Evolutionary conservation across 345 rosid species (phyloP).

Genomic region (Excoecaria cochinchinensis): DNA sequence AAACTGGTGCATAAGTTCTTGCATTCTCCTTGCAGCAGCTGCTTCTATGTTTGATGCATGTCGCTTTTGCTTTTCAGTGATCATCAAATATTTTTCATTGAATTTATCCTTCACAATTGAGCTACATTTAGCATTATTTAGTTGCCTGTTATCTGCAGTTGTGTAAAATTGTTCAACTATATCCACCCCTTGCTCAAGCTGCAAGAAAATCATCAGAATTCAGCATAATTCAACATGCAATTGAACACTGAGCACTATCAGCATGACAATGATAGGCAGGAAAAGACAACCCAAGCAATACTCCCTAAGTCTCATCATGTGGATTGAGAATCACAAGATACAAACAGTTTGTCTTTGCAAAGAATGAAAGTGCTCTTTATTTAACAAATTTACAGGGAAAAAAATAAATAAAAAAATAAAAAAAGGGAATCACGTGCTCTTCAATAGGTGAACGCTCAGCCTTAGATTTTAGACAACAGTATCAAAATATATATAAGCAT

Average conservation of each 20-base stretch:
- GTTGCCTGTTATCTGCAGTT: constrained; percentile 39
- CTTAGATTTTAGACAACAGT: no score
- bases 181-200: constrained; percentile 73
- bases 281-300: not conserved
- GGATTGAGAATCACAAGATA: not conserved
- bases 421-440: no score
- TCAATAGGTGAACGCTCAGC: no score
- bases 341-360: not conserved
- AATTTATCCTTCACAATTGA: constrained; percentile 49
- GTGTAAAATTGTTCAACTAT: constrained; percentile 64
- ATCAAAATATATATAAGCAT: not conserved
- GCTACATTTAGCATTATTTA: constrained; percentile 43
- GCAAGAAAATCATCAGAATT: constrained; percentile 12
- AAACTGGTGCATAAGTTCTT: constrained; percentile 84
- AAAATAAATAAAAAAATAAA: not conserved
- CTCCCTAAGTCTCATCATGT: not conserved
- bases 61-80: constrained; percentile 56
- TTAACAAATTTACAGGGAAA: not conserved
- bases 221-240: not conserved
- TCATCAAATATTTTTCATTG: constrained; percentile 51
- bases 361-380: not conserved
- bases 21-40: constrained; percentile 88
- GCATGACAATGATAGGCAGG: not conserved
- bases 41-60: constrained; percentile 67
- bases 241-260: not conserved